A percentile compares a stretch with the other conserved stretches of the same genome.
phyloP scores from a whole-genome alignment of 2,329 filamentous ascomycete genomes.

The Exophiala sp. region DNA sequence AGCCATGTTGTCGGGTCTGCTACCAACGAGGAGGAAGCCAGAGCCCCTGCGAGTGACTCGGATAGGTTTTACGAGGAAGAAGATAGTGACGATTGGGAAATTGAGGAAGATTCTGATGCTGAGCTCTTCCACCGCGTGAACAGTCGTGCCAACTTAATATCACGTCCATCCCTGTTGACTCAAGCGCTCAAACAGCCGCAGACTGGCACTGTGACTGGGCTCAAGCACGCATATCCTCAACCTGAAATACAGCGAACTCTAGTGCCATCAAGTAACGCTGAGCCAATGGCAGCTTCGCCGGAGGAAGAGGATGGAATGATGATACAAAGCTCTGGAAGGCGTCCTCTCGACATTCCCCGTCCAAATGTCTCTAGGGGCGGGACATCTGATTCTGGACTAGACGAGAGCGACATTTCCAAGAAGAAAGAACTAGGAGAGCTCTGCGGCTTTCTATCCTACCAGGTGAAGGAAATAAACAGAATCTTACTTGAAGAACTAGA shows the following conservation, averaged over 20 bases:
- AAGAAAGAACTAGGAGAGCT: no score
- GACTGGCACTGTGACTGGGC: no score
- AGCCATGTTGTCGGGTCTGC: no score
- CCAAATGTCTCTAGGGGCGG: constrained; percentile 14
- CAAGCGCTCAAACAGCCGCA: constrained; percentile 65
- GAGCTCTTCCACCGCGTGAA: constrained; percentile 91
- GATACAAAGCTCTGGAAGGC: constrained; percentile 23
- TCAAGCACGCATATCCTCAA: constrained; percentile 35
- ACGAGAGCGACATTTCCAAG: no score
- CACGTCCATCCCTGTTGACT: constrained; percentile 82
- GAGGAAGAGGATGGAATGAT: constrained; percentile 40
- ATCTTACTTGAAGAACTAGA: no score
- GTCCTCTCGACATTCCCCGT: constrained; percentile 24
- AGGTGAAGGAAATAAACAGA: no score
- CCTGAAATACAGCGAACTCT: constrained; percentile 49
- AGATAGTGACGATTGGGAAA: constrained; percentile 55
- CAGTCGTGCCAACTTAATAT: constrained; percentile 78
- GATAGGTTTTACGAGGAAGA: constrained; percentile 64
- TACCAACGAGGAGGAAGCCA: no score
- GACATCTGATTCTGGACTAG: no score
- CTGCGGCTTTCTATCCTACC: no score
- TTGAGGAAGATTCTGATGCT: constrained; percentile 71
- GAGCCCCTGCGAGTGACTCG: no score
- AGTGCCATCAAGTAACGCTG: constrained; percentile 59
- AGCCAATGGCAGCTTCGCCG: constrained; percentile 47